Conservation (phyloP, 208 protist species). For the Endotrypanum monterogeii region DNA sequence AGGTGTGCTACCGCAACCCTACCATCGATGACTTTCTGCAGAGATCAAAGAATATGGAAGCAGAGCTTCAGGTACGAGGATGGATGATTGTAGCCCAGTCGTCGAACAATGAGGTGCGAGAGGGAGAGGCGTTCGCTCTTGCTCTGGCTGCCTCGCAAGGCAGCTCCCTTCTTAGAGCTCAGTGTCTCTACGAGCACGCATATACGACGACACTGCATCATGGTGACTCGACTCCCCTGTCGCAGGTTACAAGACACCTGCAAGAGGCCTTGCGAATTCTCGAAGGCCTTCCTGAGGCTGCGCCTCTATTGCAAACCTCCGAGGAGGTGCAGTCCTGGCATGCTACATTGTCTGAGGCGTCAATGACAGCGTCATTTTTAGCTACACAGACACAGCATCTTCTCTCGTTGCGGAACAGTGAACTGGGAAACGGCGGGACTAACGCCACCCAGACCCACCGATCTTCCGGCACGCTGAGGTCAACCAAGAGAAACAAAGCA, state of each 20-base stretch:
- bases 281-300: conserved; percentile 20
- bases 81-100: conserved; percentile 64
- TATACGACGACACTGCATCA: conserved; percentile 15
- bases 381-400: neutral
- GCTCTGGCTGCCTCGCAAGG: conserved; percentile 43
- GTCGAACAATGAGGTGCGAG: conserved; percentile 26
- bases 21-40: conserved; percentile 38
- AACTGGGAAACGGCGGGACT: neutral
- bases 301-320: conserved; percentile 13
- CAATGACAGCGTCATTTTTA: conserved; percentile 22
- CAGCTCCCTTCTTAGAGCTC: conserved; percentile 44
- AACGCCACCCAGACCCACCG: neutral
- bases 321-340: neutral
- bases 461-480: neutral
- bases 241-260: conserved; percentile 14
- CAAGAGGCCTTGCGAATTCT: conserved; percentile 26
- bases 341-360: conserved; percentile 12
- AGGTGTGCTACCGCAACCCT: conserved; percentile 47
- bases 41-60: conserved; percentile 47
- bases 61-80: conserved; percentile 63
- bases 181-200: conserved; percentile 44
- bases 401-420: neutral
- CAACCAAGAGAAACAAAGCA: neutral
- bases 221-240: conserved; percentile 7
- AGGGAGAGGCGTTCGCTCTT: conserved; percentile 43